Percentiles rank a stretch among this genome's conserved stretches.
Conservation (phyloP, 768 basidiomycete genomes). For the Royoungia palumana region DNA sequence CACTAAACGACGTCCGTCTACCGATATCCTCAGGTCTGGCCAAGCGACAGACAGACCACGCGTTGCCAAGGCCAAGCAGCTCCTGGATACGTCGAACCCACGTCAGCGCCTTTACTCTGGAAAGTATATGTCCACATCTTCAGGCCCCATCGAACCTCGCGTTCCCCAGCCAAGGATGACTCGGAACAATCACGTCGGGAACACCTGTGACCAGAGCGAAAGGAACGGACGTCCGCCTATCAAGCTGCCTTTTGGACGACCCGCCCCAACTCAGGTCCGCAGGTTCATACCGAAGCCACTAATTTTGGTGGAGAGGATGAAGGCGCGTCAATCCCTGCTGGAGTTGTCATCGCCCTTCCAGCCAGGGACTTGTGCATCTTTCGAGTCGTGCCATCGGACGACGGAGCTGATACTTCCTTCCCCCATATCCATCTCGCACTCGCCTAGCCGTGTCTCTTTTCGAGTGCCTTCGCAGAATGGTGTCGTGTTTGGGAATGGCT, state of each 20-base stretch:
- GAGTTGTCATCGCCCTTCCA: neutral
- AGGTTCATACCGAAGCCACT: conserved; percentile 26
- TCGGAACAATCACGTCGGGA: neutral
- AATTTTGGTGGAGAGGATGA: conserved; percentile 26
- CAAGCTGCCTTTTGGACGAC: neutral
- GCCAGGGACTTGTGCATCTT: neutral
- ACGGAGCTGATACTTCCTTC: neutral
- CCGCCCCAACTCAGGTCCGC: conserved; percentile 2
- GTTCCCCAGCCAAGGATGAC: conserved; percentile 1
- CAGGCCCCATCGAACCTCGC: neutral
- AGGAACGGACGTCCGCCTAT: neutral
- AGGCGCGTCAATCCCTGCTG: conserved; percentile 7
- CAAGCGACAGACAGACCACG: neutral
- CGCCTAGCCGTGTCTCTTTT: conserved; percentile 9
- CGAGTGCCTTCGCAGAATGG: conserved; percentile 1
- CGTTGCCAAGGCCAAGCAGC: neutral
- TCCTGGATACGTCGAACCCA: neutral
- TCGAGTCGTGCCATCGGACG: neutral
- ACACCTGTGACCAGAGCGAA: neutral
- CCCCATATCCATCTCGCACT: neutral
- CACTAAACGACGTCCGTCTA: conserved; percentile 18
- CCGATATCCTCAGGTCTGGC: neutral
- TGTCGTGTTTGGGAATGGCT: neutral
- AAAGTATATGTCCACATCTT: neutral
- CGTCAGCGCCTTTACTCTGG: neutral